These are phyloP conservation scores for Cucumis sativus DNA, from an alignment of 306 rosid species.

Conservation along the genomic window DNA sequence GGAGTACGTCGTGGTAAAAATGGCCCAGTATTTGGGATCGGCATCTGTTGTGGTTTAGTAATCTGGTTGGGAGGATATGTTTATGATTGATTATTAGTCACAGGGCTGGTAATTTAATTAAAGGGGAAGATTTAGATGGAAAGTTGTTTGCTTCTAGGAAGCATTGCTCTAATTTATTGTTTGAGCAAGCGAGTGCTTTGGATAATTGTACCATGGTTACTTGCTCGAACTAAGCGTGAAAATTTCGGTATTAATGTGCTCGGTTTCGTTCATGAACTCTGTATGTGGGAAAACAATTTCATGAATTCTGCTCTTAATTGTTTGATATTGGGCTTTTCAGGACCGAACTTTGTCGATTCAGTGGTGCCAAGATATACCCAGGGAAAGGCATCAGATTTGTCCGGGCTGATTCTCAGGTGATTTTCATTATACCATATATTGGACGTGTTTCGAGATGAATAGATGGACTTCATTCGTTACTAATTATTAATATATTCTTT, in stretches of 20 bases:
- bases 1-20: not conserved
- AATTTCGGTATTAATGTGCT: not conserved
- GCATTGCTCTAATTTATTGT: not conserved
- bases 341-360: constrained; percentile 82
- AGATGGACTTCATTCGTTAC: not conserved
- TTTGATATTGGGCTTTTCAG: constrained; percentile 16
- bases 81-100: not conserved
- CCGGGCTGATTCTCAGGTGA: constrained; percentile 80
- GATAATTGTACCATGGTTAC: not conserved
- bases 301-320: no score
- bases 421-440: not conserved
- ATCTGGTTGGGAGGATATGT: not conserved
- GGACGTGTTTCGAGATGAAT: no score
- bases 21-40: not conserved
- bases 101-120: not conserved
- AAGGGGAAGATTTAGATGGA: not conserved
- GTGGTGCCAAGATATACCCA: constrained; percentile 82
- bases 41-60: not conserved
- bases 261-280: not conserved
- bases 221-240: not conserved
- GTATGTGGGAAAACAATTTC: not conserved
- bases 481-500: no score
- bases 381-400: constrained; percentile 77
- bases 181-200: not conserved
- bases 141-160: not conserved